These are phyloP conservation scores for Epithemia pelagica DNA, from an alignment of 108 stramenopile genomes.

Conservation along the genomic window DNA sequence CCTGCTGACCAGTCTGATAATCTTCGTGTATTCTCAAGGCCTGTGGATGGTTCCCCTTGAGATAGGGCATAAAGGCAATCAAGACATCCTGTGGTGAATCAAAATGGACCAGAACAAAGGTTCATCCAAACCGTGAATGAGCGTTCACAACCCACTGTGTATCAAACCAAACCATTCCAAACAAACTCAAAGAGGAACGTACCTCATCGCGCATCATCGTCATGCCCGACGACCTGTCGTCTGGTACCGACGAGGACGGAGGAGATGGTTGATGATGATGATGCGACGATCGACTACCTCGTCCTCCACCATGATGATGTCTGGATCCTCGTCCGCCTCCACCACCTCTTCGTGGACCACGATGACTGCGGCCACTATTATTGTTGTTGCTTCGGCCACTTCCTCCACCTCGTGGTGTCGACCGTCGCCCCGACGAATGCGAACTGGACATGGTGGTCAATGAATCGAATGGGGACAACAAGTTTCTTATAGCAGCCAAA, in stretches of 20 bases:
- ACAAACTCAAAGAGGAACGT: no score
- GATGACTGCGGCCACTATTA: not conserved
- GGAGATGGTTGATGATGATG: not conserved
- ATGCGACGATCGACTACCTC: not conserved
- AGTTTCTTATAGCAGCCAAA: no score
- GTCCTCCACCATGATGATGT: not conserved
- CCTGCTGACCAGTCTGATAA: constrained; percentile 36
- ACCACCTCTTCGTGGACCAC: not conserved
- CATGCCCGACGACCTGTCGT: no score
- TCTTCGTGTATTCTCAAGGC: constrained; percentile 58
- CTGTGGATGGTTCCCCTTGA: constrained; percentile 46
- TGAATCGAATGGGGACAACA: no score
- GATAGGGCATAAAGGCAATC: constrained; percentile 40
- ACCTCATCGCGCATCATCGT: not conserved
- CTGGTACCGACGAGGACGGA: no score
- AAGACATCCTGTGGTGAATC: constrained; percentile 8
- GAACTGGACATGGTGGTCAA: not conserved
- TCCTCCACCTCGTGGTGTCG: not conserved
- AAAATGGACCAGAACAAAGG: not conserved
- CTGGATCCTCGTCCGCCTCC: not conserved
- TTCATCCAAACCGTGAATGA: not conserved
- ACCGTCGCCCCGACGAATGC: not conserved
- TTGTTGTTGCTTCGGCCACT: not conserved
- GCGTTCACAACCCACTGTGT: no score
- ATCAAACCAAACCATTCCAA: no score